These are phyloP conservation scores for Prillingera fragicola DNA, from an alignment of 1,284 basidiomycete genomes.

Conservation along the genomic window DNA sequence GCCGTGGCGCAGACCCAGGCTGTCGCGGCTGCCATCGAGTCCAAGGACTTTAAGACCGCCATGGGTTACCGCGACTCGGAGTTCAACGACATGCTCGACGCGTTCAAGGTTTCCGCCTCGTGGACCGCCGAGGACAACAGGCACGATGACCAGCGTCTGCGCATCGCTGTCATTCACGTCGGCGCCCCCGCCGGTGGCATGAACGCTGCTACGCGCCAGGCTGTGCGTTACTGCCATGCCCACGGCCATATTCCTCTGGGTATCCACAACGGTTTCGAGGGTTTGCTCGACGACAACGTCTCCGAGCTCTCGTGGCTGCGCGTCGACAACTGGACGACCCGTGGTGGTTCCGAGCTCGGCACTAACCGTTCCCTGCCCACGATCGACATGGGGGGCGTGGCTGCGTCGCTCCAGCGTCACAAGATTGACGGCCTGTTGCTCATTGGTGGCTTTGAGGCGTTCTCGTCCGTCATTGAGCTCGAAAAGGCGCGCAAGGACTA, in stretches of 20 bases:
- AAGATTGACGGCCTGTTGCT: constrained; percentile 75
- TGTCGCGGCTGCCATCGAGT: constrained; percentile 74
- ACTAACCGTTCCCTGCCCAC: constrained; percentile 88
- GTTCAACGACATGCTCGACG: constrained; percentile 78
- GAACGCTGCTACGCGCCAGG: constrained; percentile 94
- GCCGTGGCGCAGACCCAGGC: constrained; percentile 85
- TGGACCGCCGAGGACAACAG: constrained; percentile 59
- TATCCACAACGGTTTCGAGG: constrained; percentile 92
- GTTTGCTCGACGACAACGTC: constrained; percentile 83
- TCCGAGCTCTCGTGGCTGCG: constrained; percentile 88
- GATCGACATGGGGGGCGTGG: constrained; percentile 76
- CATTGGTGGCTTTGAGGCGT: constrained; percentile 95
- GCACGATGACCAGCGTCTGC: constrained; percentile 66
- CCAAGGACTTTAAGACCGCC: constrained; percentile 79
- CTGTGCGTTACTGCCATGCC: constrained; percentile 85
- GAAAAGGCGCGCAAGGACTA: constrained; percentile 76
- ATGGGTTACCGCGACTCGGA: constrained; percentile 87
- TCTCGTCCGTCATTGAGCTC: constrained; percentile 69
- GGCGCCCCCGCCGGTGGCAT: constrained; percentile 97
- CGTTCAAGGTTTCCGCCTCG: constrained; percentile 69
- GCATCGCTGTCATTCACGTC: constrained; percentile 87
- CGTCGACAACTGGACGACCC: constrained; percentile 92
- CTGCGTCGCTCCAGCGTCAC: constrained; percentile 84
- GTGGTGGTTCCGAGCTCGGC: constrained; percentile 96
- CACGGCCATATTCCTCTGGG: constrained; percentile 87